Evolutionary conservation across 2,329 filamentous ascomycete genomes (phyloP).

Genomic region (Diaporthe citri): DNA sequence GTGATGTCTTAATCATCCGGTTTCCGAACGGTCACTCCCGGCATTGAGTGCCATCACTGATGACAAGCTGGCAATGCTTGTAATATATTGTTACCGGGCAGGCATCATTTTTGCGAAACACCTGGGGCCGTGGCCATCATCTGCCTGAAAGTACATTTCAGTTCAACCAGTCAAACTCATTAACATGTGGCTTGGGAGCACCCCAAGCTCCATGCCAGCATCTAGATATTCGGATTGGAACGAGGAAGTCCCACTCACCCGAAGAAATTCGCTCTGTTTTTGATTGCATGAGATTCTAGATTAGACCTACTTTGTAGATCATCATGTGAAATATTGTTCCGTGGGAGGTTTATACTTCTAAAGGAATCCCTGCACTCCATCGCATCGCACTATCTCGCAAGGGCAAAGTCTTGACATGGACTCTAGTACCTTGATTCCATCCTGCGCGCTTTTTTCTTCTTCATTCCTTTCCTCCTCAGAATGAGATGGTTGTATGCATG

Average conservation of each 20-base stretch:
- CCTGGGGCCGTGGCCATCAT: not conserved
- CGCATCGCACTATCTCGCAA: not conserved
- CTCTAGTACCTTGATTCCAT: not conserved
- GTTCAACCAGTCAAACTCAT: not conserved
- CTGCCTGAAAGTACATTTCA: not conserved
- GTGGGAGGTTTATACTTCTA: not conserved
- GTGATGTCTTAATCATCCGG: not conserved
- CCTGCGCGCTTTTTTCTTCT: not conserved
- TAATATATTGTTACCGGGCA: not conserved
- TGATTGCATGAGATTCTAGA: too few species aligned
- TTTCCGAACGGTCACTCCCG: constrained; percentile 7
- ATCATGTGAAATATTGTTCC: not conserved
- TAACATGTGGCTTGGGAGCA: not conserved
- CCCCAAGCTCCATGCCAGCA: not conserved
- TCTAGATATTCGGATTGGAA: not conserved
- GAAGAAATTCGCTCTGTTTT: not conserved
- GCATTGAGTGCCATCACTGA: not conserved
- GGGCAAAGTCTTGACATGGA: not conserved
- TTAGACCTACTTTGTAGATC: not conserved
- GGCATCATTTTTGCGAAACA: not conserved
- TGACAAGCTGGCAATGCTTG: not conserved
- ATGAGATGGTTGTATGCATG: not conserved
- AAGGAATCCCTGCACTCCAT: not conserved
- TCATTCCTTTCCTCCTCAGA: not conserved
- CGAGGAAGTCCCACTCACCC: not conserved